phyloP scores from a whole-genome alignment of 345 rosid species.

The Salix udensis region DNA sequence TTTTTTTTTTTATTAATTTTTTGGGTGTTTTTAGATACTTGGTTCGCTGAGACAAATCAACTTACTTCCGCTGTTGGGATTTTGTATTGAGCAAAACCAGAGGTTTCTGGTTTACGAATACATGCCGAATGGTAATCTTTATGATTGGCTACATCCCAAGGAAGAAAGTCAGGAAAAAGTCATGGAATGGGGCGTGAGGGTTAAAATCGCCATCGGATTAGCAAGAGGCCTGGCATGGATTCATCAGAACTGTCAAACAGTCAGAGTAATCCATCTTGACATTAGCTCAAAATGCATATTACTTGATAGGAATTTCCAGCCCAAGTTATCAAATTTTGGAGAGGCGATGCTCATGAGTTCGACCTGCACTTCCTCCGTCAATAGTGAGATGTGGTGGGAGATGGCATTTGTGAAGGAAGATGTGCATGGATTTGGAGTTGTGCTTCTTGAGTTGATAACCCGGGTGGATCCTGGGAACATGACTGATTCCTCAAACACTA shows the following conservation, averaged over 20 bases:
- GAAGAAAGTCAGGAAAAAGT: background rate
- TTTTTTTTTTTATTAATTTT: too few relatives aligned
- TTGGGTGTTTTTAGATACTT: too few relatives aligned
- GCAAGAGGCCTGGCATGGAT: slow-evolving; percentile 42
- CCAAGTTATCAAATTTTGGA: slow-evolving; percentile 3
- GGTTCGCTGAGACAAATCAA: slow-evolving; percentile 22
- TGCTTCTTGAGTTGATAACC: slow-evolving; percentile 30
- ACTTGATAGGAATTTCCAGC: slow-evolving; percentile 23
- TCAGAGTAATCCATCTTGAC: slow-evolving; percentile 23
- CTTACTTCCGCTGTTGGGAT: slow-evolving; percentile 29
- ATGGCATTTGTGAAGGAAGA: slow-evolving; percentile 27
- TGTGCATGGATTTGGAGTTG: slow-evolving; percentile 26
- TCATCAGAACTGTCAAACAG: slow-evolving; percentile 16
- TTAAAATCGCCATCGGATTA: slow-evolving; percentile 18
- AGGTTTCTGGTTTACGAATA: slow-evolving; percentile 25
- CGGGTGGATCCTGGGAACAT: background rate
- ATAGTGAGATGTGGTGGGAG: slow-evolving; percentile 27
- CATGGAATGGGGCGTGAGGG: slow-evolving; percentile 29
- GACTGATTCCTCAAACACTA: too few relatives aligned
- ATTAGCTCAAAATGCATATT: slow-evolving; percentile 30
- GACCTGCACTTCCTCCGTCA: slow-evolving; percentile 8
- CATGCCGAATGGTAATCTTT: slow-evolving; percentile 26
- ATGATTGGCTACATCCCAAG: slow-evolving; percentile 14
- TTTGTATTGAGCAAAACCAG: slow-evolving; percentile 16
- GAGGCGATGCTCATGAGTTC: slow-evolving; percentile 27